phyloP scores from a whole-genome alignment of 305 asterid species.

The Salvia sclarea region DNA sequence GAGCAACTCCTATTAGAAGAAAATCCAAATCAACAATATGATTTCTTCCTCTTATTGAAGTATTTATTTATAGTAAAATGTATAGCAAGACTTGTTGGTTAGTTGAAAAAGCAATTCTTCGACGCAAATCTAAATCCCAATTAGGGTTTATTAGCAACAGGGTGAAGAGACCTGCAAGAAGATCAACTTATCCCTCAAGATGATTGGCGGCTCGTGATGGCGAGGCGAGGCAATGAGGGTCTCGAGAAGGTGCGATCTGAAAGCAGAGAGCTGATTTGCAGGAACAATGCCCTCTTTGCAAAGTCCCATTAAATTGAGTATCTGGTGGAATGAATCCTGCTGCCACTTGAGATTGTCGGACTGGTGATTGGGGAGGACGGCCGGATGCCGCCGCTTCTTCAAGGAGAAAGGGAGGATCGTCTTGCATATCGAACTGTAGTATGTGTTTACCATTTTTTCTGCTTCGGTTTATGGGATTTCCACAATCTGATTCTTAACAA shows the following conservation, averaged over 20 bases:
- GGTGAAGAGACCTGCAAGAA: constrained; percentile 98
- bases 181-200: constrained; percentile 80
- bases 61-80: not conserved
- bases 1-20: constrained; percentile 55
- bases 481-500: not conserved
- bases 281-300: constrained; percentile 70
- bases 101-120: not conserved
- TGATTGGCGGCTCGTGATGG: constrained; percentile 63
- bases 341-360: constrained; percentile 94
- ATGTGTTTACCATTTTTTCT: constrained; percentile 68
- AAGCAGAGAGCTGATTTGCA: constrained; percentile 68
- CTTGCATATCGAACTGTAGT: constrained; percentile 84
- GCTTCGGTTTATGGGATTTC: constrained; percentile 9
- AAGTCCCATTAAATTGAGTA: constrained; percentile 79
- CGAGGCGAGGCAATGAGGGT: constrained; percentile 59
- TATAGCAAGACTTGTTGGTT: not conserved
- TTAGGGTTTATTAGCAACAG: too few relatives aligned
- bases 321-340: constrained; percentile 92
- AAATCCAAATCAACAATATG: not conserved
- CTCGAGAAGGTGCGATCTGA: constrained; percentile 68
- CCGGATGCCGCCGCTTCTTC: constrained; percentile 75
- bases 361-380: constrained; percentile 75
- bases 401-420: constrained; percentile 80
- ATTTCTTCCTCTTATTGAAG: not conserved
- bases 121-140: too few relatives aligned